These are phyloP conservation scores for Vaccinium myrtillus DNA, from an alignment of 148 eudicot species.

Conservation along the genomic window DNA sequence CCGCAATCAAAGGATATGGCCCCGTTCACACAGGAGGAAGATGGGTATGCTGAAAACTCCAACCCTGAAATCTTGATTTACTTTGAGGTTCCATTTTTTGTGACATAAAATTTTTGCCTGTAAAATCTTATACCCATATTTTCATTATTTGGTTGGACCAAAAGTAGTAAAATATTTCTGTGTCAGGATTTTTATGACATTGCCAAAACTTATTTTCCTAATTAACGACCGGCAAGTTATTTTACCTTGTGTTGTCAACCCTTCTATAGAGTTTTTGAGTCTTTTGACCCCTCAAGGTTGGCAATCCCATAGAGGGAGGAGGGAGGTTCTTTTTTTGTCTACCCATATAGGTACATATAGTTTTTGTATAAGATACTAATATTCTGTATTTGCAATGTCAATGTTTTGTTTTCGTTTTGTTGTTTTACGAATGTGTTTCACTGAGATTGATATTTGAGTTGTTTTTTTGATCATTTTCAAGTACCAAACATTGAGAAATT, in stretches of 20 bases:
- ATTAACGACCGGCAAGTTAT: not conserved
- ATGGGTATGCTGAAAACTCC: slow-evolving; percentile 55
- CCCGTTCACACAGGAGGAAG: slow-evolving; percentile 82
- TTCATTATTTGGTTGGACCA: not conserved
- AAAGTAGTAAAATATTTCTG: not conserved
- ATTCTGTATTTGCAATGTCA: not conserved
- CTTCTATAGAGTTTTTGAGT: not conserved
- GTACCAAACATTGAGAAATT: not conserved
- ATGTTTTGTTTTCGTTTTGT: not conserved
- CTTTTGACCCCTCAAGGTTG: not conserved
- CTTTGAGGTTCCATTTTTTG: not conserved
- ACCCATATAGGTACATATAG: not conserved
- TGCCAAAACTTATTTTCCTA: not conserved
- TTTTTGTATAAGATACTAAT: not conserved
- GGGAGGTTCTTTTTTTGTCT: not conserved
- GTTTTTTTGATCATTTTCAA: not conserved
- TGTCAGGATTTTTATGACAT: not conserved
- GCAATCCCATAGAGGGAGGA: not conserved
- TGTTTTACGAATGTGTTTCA: not conserved
- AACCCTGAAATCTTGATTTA: not conserved
- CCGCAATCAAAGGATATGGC: slow-evolving; percentile 45
- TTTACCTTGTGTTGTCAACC: slow-evolving; percentile 1
- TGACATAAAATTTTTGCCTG: not conserved
- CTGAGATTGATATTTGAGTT: not conserved
- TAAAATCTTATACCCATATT: not conserved